Percentiles rank a stretch among this genome's conserved stretches.
These are phyloP conservation scores for Sphagnum tenellum DNA, from an alignment of 225 moss, liverwort and hornwort genomes.

Conservation along the genomic window DNA sequence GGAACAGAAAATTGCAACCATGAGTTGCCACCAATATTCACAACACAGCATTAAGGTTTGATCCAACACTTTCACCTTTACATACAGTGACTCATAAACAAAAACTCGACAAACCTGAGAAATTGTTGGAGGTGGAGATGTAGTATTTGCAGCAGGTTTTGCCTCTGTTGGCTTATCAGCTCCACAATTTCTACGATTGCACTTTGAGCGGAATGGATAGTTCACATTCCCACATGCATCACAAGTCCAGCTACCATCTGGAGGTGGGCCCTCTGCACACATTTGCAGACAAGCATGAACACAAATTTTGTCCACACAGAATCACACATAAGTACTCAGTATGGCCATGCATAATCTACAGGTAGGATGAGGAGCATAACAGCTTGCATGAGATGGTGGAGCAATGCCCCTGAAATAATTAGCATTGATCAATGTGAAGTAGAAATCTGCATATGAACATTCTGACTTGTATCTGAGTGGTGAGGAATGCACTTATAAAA, in stretches of 20 bases:
- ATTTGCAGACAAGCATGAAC: too few species aligned
- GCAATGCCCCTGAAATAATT: too few species aligned
- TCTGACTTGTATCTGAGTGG: too few species aligned
- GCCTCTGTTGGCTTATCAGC: constrained; percentile 96
- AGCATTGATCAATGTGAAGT: too few species aligned
- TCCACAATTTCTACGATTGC: constrained; percentile 98
- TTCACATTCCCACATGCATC: constrained; percentile 98
- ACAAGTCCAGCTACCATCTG: constrained; percentile 99
- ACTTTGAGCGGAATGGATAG: constrained; percentile 97
- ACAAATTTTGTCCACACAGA: too few species aligned
- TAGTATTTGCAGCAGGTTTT: constrained; percentile 64
- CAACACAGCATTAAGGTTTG: not conserved
- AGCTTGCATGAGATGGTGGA: too few species aligned
- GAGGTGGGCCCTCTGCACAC: constrained; percentile 88
- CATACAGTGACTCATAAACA: constrained; percentile 26
- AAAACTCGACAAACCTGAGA: constrained; percentile 86
- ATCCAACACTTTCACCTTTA: constrained; percentile 14
- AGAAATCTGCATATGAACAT: too few species aligned
- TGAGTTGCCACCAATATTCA: constrained; percentile 4
- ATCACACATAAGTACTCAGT: too few species aligned
- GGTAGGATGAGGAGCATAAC: too few species aligned
- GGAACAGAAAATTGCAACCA: not conserved
- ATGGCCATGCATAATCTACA: too few species aligned
- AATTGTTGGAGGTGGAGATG: constrained; percentile 68
- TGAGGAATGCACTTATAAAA: too few species aligned